Evolutionary conservation across 1,284 basidiomycete species (phyloP).

Genomic region (Papiliotrema flavescens): DNA sequence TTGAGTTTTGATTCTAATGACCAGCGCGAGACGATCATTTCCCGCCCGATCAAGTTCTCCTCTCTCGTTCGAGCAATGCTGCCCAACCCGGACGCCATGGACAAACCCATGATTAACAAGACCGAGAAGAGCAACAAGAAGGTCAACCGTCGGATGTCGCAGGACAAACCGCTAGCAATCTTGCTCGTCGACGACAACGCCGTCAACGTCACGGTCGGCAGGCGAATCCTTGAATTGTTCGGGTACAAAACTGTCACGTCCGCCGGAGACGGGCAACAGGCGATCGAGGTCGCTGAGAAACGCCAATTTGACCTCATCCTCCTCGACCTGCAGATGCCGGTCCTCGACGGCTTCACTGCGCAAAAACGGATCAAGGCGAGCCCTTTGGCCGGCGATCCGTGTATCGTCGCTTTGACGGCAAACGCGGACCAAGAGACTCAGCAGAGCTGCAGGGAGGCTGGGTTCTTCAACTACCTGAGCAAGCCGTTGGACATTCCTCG

Average conservation of each 20-base stretch:
- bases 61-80: slow-evolving; percentile 26
- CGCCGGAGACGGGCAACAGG: slow-evolving; percentile 38
- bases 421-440: slow-evolving; percentile 42
- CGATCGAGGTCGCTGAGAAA: slow-evolving; percentile 33
- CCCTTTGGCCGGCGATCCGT: slow-evolving; percentile 35
- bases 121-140: slow-evolving; percentile 3
- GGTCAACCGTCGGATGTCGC: slow-evolving; percentile 7
- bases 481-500: slow-evolving; percentile 42
- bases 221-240: slow-evolving; percentile 38
- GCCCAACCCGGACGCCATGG: slow-evolving; percentile 2
- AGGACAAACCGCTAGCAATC: slow-evolving; percentile 32
- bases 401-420: slow-evolving; percentile 41
- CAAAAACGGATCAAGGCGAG: slow-evolving; percentile 25
- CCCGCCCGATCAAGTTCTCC: slow-evolving; percentile 39
- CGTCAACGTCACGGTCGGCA: slow-evolving; percentile 41
- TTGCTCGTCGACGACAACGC: slow-evolving; percentile 46
- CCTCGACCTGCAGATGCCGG: slow-evolving; percentile 46
- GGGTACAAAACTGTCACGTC: slow-evolving; percentile 38
- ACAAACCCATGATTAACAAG: not conserved
- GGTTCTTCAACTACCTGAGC: slow-evolving; percentile 35
- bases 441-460: slow-evolving; percentile 20
- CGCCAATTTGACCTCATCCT: slow-evolving; percentile 40
- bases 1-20: not conserved
- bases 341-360: slow-evolving; percentile 37
- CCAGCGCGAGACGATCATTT: slow-evolving; percentile 33